Base-by-base conservation (phyloP, 2,329 filamentous ascomycete genomes). In the Hortaea sp. region DNA sequence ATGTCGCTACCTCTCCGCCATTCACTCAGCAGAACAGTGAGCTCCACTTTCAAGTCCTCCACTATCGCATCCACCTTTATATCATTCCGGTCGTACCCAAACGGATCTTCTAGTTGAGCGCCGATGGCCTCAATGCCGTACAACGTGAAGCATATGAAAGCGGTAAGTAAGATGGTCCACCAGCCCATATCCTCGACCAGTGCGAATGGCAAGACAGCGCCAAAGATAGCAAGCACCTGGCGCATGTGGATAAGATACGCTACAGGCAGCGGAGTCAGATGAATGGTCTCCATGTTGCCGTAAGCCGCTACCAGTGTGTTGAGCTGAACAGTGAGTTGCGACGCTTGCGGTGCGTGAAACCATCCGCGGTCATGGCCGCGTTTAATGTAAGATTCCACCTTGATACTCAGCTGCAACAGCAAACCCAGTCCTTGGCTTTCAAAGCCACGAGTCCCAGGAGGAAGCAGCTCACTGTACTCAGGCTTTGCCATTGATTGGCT, bases 51-150 rank as follows among this genome's bases (percentile, higher is more conserved):
- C 39, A 77, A 67, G 57, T 83, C 79, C 52, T 79, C 77, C 2
- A 78, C 75, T 42, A 82, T 76, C 3, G 76, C 77, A 59, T 82
- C 79, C 72, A 82, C 79, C 39, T 81, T 81, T 63, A 83, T 82
- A 57, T 82, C 79, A 47, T 81, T 81, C 56, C 74, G 72, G 52
- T 81, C 79, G 46, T 79, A 79, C 1, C 79, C 79, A 58, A 83
- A 82, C 1, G 79, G 79, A 57, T 83, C 79, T 57, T 83, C 79
- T 1, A 82, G 66, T 60, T 81, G 78, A 3, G 71, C 72, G 7
- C 77, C 79, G 45, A 82, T 82, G 1, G 77, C 78, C 49, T 80
- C 77, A 28, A 80, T 80, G 0, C 77, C 78, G 49, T 83, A 82
- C 1, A 82, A 65, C 0, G 79, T 82, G 54, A 83, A 82, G 3